These are phyloP conservation scores for Syzygium oleosum DNA, from an alignment of 345 rosid genomes.

Conservation along the genomic window DNA sequence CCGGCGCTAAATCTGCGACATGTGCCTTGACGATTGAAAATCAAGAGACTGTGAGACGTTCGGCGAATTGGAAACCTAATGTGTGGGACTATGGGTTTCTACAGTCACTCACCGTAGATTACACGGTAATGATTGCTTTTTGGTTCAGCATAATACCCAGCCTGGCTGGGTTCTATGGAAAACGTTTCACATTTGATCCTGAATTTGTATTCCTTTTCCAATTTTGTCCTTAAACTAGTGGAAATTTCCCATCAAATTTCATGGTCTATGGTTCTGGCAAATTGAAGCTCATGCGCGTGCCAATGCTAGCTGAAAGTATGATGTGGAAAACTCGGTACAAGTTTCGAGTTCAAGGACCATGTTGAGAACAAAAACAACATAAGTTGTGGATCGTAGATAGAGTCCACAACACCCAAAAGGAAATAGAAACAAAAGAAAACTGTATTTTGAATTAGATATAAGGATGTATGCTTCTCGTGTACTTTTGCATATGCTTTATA, in stretches of 20 bases:
- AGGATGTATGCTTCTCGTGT: background rate
- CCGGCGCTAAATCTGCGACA: background rate
- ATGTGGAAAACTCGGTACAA: background rate
- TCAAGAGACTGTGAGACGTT: background rate
- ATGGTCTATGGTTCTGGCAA: background rate
- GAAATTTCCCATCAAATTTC: background rate
- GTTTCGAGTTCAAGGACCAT: background rate
- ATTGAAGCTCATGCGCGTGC: background rate
- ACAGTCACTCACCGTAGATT: background rate
- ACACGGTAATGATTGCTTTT: background rate
- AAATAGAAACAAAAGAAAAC: background rate
- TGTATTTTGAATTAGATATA: background rate
- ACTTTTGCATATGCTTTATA: background rate
- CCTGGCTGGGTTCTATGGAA: background rate
- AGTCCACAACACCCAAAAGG: background rate
- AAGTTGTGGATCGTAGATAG: background rate
- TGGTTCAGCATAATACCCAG: background rate
- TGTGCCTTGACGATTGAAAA: background rate
- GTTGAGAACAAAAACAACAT: background rate
- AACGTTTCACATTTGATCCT: background rate
- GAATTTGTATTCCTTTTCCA: background rate
- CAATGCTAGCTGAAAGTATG: background rate
- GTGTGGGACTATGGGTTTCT: background rate
- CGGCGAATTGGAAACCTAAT: background rate
- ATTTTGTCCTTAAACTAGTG: background rate